Percentiles rank a stretch among this genome's conserved stretches.
phyloP scores from a whole-genome alignment of 2,329 filamentous ascomycete genomes.

The Rasamsonia emersonii region DNA sequence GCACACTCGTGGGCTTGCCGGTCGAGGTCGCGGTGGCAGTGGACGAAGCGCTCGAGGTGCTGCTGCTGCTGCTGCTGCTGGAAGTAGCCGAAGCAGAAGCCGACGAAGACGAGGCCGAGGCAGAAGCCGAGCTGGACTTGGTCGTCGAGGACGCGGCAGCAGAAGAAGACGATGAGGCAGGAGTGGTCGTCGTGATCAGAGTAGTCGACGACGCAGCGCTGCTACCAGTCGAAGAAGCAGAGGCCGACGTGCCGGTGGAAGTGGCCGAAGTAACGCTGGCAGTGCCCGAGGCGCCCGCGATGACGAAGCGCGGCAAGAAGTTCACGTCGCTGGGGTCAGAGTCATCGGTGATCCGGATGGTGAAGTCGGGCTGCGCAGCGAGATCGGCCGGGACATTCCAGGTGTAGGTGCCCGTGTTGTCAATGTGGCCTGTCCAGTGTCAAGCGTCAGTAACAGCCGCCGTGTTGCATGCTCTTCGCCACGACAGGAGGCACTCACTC shows the following conservation, averaged over 20 bases:
- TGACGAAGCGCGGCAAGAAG: slow-evolving; percentile 45
- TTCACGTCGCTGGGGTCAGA: slow-evolving; percentile 36
- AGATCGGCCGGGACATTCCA: slow-evolving; percentile 37
- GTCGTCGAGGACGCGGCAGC: slow-evolving; percentile 12
- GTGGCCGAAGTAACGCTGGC: slow-evolving; percentile 21
- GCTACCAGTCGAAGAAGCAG: slow-evolving; percentile 14
- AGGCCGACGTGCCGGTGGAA: slow-evolving; percentile 14
- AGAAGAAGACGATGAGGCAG: slow-evolving; percentile 8
- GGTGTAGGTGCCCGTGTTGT: slow-evolving; percentile 42
- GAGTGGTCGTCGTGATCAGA: slow-evolving; percentile 11
- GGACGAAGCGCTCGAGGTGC: slow-evolving; percentile 14
- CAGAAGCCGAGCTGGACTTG: slow-evolving; percentile 9
- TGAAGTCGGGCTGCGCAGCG: slow-evolving; percentile 40
- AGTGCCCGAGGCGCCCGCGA: slow-evolving; percentile 38
- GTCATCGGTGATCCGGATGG: slow-evolving; percentile 46
- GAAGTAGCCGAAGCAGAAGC: slow-evolving; percentile 10
- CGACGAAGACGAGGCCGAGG: slow-evolving; percentile 8
- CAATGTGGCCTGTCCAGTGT: slow-evolving; percentile 32
- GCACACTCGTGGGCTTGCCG: slow-evolving; percentile 14
- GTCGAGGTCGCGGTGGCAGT: slow-evolving; percentile 12
- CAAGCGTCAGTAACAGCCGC: neutral
- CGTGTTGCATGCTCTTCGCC: neutral
- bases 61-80: slow-evolving; percentile 16
- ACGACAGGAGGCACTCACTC: slow-evolving; percentile 27
- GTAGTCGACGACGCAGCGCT: slow-evolving; percentile 13